Percentiles rank a stretch among this genome's conserved stretches.
Conservation (phyloP, 2,329 filamentous ascomycete species). For the Fusarium domesticum region DNA sequence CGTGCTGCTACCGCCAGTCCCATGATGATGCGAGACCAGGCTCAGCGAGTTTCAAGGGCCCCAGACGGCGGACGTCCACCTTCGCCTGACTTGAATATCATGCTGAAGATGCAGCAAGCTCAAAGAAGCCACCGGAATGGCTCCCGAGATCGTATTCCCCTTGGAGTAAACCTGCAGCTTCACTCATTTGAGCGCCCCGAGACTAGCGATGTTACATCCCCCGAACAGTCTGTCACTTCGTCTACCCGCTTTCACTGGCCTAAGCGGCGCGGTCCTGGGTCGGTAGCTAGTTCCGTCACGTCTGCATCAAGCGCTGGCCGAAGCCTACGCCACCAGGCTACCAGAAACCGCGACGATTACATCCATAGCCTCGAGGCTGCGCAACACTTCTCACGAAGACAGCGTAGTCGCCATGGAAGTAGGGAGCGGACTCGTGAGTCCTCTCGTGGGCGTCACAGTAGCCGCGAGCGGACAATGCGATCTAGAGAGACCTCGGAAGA, state of each 20-base stretch:
- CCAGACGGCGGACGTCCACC: slow-evolving; percentile 51
- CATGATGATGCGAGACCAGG: slow-evolving; percentile 56
- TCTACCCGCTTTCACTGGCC: slow-evolving; percentile 56
- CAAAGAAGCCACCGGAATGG: slow-evolving; percentile 61
- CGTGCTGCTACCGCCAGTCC: slow-evolving; percentile 67
- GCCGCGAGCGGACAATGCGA: slow-evolving; percentile 49
- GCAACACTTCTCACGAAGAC: slow-evolving; percentile 56
- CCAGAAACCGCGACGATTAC: slow-evolving; percentile 73
- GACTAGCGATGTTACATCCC: slow-evolving; percentile 52
- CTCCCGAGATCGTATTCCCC: slow-evolving; percentile 75
- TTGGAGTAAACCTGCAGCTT: slow-evolving; percentile 64
- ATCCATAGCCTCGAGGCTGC: slow-evolving; percentile 83
- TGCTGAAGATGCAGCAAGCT: slow-evolving; percentile 60
- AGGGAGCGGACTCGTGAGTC: slow-evolving; percentile 44
- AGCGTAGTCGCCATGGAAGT: slow-evolving; percentile 55
- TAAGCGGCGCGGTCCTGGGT: slow-evolving; percentile 51
- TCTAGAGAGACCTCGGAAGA: slow-evolving; percentile 65
- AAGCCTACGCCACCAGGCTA: slow-evolving; percentile 47
- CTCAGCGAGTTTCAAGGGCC: slow-evolving; percentile 35
- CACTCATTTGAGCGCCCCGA: slow-evolving; percentile 53
- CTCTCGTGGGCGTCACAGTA: slow-evolving; percentile 45
- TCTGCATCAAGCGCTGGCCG: slow-evolving; percentile 52
- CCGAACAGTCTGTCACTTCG: slow-evolving; percentile 54
- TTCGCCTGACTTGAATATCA: slow-evolving; percentile 57
- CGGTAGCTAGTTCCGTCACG: slow-evolving; percentile 55